A percentile compares a stretch with the other conserved stretches of the same genome.
phyloP scores from a whole-genome alignment of 2,329 filamentous ascomycete genomes.

The Ophiostoma himal-ulmi region DNA sequence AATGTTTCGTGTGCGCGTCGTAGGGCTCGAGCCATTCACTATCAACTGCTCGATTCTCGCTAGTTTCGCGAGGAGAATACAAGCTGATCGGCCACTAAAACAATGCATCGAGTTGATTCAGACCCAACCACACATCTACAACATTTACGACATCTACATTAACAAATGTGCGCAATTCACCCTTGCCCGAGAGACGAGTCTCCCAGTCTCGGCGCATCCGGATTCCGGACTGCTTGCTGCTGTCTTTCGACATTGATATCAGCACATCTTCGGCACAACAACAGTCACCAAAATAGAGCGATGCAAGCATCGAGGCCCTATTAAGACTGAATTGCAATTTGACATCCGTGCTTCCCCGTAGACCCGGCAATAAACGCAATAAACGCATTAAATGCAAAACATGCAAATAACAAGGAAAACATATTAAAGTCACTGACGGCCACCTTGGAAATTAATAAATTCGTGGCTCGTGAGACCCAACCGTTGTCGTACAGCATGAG shows the following conservation, averaged over 20 bases:
- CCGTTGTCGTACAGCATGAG: neutral
- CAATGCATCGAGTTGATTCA: too few relatives aligned
- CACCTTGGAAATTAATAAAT: neutral
- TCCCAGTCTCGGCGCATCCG: constrained; percentile 31
- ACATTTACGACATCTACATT: neutral
- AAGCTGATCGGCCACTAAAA: neutral
- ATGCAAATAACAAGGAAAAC: neutral
- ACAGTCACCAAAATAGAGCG: constrained; percentile 59
- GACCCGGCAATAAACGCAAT: too few relatives aligned
- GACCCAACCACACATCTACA: too few relatives aligned
- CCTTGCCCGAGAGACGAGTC: constrained; percentile 17
- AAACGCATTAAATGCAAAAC: neutral
- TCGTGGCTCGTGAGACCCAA: constrained; percentile 2
- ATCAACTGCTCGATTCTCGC: neutral
- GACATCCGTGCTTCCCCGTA: constrained; percentile 81
- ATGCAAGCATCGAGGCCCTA: constrained; percentile 4
- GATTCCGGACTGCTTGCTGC: constrained; percentile 36
- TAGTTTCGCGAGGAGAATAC: neutral
- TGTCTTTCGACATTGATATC: constrained; percentile 52
- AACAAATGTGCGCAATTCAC: constrained; percentile 33
- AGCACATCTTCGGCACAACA: constrained; percentile 99
- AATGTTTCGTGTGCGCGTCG: neutral
- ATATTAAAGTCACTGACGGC: neutral
- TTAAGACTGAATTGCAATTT: constrained; percentile 88
- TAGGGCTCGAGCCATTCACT: neutral